phyloP scores from a whole-genome alignment of 2,329 filamentous ascomycete species.

The Aspergillus cejpii region DNA sequence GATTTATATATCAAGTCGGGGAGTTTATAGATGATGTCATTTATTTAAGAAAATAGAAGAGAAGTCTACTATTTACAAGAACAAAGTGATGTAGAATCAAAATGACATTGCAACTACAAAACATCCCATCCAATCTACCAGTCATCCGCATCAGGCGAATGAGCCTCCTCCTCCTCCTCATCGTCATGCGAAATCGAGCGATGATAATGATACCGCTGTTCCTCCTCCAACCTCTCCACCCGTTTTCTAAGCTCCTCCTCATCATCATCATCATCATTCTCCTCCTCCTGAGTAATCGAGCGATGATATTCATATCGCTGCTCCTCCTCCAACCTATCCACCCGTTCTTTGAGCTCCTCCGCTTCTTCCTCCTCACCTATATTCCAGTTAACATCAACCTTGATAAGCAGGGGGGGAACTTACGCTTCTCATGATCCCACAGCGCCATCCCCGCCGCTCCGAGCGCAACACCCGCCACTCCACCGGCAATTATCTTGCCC shows the following conservation, averaged over 20 bases:
- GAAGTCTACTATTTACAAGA: too few relatives aligned
- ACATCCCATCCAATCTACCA: too few relatives aligned
- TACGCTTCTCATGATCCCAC: slow-evolving; percentile 52
- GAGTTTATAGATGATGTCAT: too few relatives aligned
- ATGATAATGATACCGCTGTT: neutral
- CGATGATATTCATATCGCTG: neutral
- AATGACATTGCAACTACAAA: too few relatives aligned
- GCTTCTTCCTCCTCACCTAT: slow-evolving; percentile 3
- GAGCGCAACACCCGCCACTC: slow-evolving; percentile 52
- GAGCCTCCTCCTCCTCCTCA: slow-evolving; percentile 4
- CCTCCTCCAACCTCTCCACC: slow-evolving; percentile 4
- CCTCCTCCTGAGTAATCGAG: slow-evolving; percentile 10
- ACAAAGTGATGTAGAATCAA: too few relatives aligned
- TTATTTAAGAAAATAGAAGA: too few relatives aligned
- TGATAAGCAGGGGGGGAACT: slow-evolving; percentile 24
- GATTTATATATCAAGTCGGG: too few relatives aligned
- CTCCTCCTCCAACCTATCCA: slow-evolving; percentile 3
- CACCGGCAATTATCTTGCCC: slow-evolving; percentile 50
- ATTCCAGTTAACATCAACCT: too few relatives aligned
- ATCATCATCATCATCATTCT: too few relatives aligned
- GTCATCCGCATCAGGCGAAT: neutral
- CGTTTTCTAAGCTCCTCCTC: slow-evolving; percentile 4
- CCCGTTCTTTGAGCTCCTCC: slow-evolving; percentile 1
- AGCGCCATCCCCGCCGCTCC: slow-evolving; percentile 54
- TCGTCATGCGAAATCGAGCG: slow-evolving; percentile 9